Evolutionary conservation across 345 rosid species (phyloP).

Genomic region (Orychophragmus violaceus): DNA sequence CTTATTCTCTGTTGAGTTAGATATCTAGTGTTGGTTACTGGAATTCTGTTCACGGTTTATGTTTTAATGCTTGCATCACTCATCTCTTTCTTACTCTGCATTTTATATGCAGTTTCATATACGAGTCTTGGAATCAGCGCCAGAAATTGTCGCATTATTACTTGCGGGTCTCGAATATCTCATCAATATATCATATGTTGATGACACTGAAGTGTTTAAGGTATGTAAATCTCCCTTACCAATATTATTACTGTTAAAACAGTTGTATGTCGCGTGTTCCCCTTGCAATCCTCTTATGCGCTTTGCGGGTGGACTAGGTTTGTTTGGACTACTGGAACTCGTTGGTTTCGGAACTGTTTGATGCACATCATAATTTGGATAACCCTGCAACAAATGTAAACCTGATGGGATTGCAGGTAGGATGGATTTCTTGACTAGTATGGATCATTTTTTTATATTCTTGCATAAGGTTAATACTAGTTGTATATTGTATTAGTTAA

Average conservation of each 20-base stretch:
- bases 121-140: constrained; percentile 66
- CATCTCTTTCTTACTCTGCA: neutral
- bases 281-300: neutral
- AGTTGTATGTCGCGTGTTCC: neutral
- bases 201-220: constrained; percentile 99
- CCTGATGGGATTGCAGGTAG: constrained; percentile 86
- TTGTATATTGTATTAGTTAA: neutral
- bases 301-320: constrained; percentile 46
- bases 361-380: constrained; percentile 73
- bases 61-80: neutral
- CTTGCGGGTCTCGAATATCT: constrained; percentile 88
- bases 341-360: constrained; percentile 86
- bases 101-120: constrained; percentile 65
- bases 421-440: constrained; percentile 4
- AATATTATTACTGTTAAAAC: neutral
- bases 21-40: neutral
- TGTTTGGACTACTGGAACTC: constrained; percentile 99
- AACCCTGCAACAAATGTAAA: constrained; percentile 65
- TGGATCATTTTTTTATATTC: neutral
- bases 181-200: constrained; percentile 85
- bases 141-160: constrained; percentile 56
- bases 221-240: constrained; percentile 32
- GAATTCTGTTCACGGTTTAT: neutral
- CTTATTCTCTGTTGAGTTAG: neutral
- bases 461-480: neutral